phyloP scores from a whole-genome alignment of 306 rosid species.

The Sicyos baderoa region DNA sequence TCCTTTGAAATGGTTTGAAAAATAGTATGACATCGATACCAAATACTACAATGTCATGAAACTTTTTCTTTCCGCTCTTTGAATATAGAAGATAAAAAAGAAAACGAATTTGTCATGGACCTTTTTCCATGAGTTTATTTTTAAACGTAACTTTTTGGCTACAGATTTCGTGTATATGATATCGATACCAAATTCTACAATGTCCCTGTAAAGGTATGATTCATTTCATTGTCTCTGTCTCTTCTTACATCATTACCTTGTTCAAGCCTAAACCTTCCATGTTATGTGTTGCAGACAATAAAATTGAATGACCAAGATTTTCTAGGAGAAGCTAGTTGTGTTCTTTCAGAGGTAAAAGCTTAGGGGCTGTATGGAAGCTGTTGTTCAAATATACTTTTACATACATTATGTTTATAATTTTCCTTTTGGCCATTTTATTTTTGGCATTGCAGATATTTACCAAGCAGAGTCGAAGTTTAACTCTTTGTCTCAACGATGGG shows the following conservation, averaged over 20 bases:
- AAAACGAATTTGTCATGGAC: not conserved
- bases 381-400: not conserved
- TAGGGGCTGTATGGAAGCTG: not conserved
- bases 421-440: not conserved
- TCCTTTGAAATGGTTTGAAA: not conserved
- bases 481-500: constrained; percentile 40
- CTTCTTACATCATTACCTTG: not conserved
- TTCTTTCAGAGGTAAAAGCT: constrained; percentile 66
- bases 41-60: too few species aligned
- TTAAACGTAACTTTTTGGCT: constrained; percentile 12
- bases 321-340: constrained; percentile 67
- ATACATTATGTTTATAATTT: not conserved
- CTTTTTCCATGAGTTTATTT: not conserved
- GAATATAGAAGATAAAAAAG: too few species aligned
- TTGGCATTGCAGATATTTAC: constrained; percentile 55
- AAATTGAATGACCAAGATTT: constrained; percentile 68
- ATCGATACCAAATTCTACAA: constrained; percentile 59
- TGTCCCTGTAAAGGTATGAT: constrained; percentile 56
- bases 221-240: not conserved
- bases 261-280: not conserved
- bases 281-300: constrained; percentile 38
- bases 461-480: constrained; percentile 41
- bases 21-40: too few species aligned
- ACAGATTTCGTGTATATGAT: constrained; percentile 70
- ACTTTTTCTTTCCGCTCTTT: too few species aligned